Conservation (phyloP, 1,284 basidiomycete genomes). For the Malassezia furfur region DNA sequence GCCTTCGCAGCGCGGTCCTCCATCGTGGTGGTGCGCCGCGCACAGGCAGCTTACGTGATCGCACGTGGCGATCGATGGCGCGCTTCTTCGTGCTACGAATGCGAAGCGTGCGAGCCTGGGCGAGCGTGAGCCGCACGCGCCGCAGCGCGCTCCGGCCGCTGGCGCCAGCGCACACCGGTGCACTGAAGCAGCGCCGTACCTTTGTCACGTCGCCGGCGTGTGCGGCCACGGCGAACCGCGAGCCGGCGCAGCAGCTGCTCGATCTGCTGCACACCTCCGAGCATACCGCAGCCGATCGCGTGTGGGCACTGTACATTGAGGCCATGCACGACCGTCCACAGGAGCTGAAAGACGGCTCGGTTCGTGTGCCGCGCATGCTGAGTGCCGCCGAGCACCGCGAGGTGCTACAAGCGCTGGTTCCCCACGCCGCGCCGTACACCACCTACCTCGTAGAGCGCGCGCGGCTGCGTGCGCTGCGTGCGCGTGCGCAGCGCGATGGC, state of each 20-base stretch:
- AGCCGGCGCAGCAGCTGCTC: neutral
- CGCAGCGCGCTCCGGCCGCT: neutral
- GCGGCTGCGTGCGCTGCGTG: neutral
- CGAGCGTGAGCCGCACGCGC: neutral
- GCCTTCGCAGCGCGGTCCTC: slow-evolving; percentile 18
- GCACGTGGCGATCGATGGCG: neutral
- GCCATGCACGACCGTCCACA: slow-evolving; percentile 8
- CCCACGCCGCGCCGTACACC: neutral
- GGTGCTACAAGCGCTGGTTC: slow-evolving; percentile 12
- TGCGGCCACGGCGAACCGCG: neutral
- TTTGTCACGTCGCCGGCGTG: neutral
- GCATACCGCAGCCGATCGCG: slow-evolving; percentile 1
- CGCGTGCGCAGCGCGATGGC: neutral
- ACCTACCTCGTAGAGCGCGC: neutral
- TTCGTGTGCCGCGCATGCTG: slow-evolving; percentile 6
- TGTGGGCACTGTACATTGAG: slow-evolving; percentile 11
- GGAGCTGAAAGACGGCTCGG: slow-evolving; percentile 2
- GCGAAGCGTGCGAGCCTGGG: neutral
- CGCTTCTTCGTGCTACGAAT: neutral
- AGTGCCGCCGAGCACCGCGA: slow-evolving; percentile 4
- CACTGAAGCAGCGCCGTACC: neutral
- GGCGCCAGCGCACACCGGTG: neutral
- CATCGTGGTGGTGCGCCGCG: slow-evolving; percentile 3
- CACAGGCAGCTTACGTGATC: neutral
- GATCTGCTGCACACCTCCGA: slow-evolving; percentile 1